Evolutionary conservation across 2,329 filamentous ascomycete genomes (phyloP).

Genomic region (Harringtonia aguacate): DNA sequence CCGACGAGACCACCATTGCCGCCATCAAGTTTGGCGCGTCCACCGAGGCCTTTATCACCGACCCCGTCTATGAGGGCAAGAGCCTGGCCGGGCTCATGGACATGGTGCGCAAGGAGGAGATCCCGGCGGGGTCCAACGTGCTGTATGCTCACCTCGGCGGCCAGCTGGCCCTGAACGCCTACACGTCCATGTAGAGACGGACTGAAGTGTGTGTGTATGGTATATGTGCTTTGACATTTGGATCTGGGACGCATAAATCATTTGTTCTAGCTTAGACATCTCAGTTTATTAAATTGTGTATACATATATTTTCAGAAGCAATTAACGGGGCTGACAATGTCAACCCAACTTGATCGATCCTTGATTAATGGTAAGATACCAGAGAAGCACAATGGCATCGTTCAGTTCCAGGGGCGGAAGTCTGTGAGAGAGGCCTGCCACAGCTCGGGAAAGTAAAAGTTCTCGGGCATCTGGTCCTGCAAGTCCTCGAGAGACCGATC

Average conservation of each 20-base stretch:
- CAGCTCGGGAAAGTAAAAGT: conserved; percentile 4
- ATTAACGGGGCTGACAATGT: background rate
- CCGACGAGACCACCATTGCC: conserved; percentile 52
- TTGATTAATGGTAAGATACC: background rate
- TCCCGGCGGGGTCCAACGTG: conserved; percentile 49
- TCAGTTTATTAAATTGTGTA: no score
- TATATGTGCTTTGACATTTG: no score
- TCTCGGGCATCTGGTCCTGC: conserved; percentile 1
- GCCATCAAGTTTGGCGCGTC: conserved; percentile 58
- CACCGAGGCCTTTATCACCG: conserved; percentile 63
- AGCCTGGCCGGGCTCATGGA: conserved; percentile 62
- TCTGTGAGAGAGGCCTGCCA: conserved; percentile 1
- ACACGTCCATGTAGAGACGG: conserved; percentile 36
- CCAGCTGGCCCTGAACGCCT: conserved; percentile 59
- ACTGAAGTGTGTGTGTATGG: no score
- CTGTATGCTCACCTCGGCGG: conserved; percentile 64
- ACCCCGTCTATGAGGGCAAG: conserved; percentile 70
- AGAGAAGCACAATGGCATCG: no score
- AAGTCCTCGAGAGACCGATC: conserved; percentile 1
- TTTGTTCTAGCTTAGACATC: no score
- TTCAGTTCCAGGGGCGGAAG: background rate
- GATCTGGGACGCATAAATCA: no score
- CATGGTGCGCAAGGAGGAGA: conserved; percentile 51
- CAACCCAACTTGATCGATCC: background rate
- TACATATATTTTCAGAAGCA: background rate